Evolutionary conservation across 2,329 filamentous ascomycete species (phyloP).

Genomic region (Arthroderma sp.): DNA sequence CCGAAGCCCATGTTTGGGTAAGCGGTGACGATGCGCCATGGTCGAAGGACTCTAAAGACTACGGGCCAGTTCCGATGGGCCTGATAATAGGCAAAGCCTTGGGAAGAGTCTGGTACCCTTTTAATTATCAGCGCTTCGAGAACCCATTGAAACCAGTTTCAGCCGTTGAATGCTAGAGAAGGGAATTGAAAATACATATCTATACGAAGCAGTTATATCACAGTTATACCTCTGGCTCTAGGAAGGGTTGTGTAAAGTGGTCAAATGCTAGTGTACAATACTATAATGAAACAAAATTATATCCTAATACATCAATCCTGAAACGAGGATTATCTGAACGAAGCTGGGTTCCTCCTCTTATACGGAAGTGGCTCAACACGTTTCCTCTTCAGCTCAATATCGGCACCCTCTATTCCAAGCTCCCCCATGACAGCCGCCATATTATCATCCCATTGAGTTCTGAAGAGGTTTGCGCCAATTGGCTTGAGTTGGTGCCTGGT

Average conservation of each 20-base stretch:
- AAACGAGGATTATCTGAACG: conserved; percentile 30
- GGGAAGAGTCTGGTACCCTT: conserved; percentile 34
- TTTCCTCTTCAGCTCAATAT: conserved; percentile 74
- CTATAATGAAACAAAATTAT: conserved; percentile 2
- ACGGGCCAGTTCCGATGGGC: conserved; percentile 74
- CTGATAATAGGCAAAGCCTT: conserved; percentile 75
- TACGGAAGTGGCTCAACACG: conserved; percentile 58
- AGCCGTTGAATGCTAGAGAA: background rate
- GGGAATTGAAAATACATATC: conserved; percentile 13
- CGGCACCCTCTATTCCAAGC: conserved; percentile 59
- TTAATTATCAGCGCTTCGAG: conserved; percentile 26
- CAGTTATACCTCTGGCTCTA: background rate
- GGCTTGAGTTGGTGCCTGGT: conserved; percentile 57
- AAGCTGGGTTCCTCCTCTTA: conserved; percentile 44
- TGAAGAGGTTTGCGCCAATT: conserved; percentile 78
- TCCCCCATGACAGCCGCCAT: conserved; percentile 80
- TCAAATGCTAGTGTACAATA: conserved; percentile 12
- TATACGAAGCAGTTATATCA: conserved; percentile 8
- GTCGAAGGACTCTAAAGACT: conserved; percentile 76
- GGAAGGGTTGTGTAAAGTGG: background rate
- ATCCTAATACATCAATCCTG: background rate
- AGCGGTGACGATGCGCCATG: conserved; percentile 75
- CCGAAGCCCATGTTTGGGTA: conserved; percentile 83
- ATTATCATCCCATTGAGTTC: conserved; percentile 76
- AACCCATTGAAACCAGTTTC: conserved; percentile 25